phyloP scores from a whole-genome alignment of 2,329 filamentous ascomycete genomes.

The Apiospora malaysiana region DNA sequence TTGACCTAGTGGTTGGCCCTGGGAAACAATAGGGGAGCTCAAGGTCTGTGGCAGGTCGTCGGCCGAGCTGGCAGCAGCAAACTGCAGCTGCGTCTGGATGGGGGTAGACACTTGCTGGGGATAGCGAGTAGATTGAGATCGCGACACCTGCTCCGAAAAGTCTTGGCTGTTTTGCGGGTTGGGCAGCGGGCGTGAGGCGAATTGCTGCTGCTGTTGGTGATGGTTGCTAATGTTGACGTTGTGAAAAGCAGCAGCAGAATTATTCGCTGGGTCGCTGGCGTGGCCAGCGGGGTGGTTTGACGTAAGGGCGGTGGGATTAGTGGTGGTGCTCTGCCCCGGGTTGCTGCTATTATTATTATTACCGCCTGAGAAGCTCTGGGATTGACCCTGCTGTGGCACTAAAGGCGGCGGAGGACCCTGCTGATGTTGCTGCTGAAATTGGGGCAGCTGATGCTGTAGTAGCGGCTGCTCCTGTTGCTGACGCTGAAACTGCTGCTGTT shows the following conservation, averaged over 20 bases:
- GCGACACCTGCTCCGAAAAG: slow-evolving; percentile 54
- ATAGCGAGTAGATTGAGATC: slow-evolving; percentile 50
- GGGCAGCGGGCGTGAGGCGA: slow-evolving; percentile 29
- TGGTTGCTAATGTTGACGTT: slow-evolving; percentile 26
- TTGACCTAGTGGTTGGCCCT: slow-evolving; percentile 23
- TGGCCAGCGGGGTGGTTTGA: slow-evolving; percentile 43
- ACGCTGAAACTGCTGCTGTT: slow-evolving; percentile 33
- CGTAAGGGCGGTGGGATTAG: slow-evolving; percentile 22
- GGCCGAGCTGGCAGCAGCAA: slow-evolving; percentile 47
- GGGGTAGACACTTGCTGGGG: neutral
- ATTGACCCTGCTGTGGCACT: slow-evolving; percentile 26
- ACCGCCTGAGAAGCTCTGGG: slow-evolving; percentile 19
- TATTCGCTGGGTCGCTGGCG: slow-evolving; percentile 40
- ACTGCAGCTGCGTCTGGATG: slow-evolving; percentile 36
- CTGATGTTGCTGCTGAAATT: slow-evolving; percentile 40
- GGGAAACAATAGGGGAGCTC: slow-evolving; percentile 23
- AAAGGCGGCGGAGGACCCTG: slow-evolving; percentile 37
- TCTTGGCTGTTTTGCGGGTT: slow-evolving; percentile 46
- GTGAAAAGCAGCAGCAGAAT: slow-evolving; percentile 32
- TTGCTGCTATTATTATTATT: slow-evolving; percentile 22
- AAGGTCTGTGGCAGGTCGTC: slow-evolving; percentile 47
- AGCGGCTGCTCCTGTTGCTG: slow-evolving; percentile 28
- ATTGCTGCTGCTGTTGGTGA: slow-evolving; percentile 33
- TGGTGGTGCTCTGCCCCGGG: slow-evolving; percentile 5
- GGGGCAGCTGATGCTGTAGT: slow-evolving; percentile 34